A percentile compares a stretch with the other conserved stretches of the same genome.
These are phyloP conservation scores for Tetrapyrgos nigripes DNA, from an alignment of 1,284 basidiomycete species.

Conservation along the genomic window DNA sequence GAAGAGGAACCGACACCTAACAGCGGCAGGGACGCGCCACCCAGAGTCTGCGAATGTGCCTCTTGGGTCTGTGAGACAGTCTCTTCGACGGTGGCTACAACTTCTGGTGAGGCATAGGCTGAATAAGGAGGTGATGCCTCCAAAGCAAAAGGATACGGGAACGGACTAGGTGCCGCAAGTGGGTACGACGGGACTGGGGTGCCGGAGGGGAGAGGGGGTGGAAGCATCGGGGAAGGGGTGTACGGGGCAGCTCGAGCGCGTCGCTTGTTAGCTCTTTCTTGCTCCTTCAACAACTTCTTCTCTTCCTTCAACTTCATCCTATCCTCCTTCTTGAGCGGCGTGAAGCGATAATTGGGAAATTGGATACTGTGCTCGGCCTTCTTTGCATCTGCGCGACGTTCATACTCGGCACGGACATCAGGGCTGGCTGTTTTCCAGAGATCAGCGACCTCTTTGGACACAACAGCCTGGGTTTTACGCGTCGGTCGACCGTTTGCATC, in stretches of 20 bases:
- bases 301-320: slow-evolving; percentile 58
- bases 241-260: slow-evolving; percentile 19
- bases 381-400: slow-evolving; percentile 68
- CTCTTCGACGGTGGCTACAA: slow-evolving; percentile 16
- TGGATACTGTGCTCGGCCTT: slow-evolving; percentile 70
- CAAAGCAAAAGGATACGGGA: slow-evolving; percentile 22
- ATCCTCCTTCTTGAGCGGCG: slow-evolving; percentile 71
- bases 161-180: slow-evolving; percentile 15
- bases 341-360: slow-evolving; percentile 80
- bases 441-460: slow-evolving; percentile 73
- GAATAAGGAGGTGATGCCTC: slow-evolving; percentile 48
- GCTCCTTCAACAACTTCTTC: slow-evolving; percentile 49
- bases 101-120: slow-evolving; percentile 42
- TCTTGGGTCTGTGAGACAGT: no score
- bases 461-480: slow-evolving; percentile 68
- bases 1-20: not conserved
- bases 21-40: not conserved
- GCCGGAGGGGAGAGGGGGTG: not conserved
- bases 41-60: no score
- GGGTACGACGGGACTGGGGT: slow-evolving; percentile 1
- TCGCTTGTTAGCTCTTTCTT: slow-evolving; percentile 35
- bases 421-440: slow-evolving; percentile 73
- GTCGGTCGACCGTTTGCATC: slow-evolving; percentile 35
- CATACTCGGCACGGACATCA: slow-evolving; percentile 65
- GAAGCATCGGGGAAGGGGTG: slow-evolving; percentile 4